A percentile compares a stretch with the other conserved stretches of the same genome.
Evolutionary conservation across 345 rosid species (phyloP).

Genomic region (Trapa bicornis): DNA sequence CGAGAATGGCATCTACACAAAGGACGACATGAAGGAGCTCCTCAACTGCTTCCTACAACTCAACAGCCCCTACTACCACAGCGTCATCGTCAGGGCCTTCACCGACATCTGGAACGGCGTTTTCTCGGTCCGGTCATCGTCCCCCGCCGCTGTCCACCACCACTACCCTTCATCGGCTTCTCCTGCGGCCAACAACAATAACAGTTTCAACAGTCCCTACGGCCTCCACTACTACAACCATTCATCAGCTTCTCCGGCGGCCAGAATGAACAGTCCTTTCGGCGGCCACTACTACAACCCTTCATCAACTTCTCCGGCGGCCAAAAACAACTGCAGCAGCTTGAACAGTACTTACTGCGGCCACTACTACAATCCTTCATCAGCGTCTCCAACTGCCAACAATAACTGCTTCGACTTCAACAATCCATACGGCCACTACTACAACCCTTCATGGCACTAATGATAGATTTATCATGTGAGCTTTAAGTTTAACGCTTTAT

Average conservation of each 20-base stretch:
- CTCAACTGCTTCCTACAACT: constrained; percentile 74
- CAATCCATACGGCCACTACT: not conserved
- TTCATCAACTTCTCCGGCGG: no score
- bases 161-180: not conserved
- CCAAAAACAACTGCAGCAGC: no score
- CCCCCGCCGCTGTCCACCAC: not conserved
- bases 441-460: constrained; percentile 5
- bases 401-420: no score
- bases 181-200: not conserved
- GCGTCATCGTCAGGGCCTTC: constrained; percentile 71
- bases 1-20: constrained; percentile 73
- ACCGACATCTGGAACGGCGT: constrained; percentile 93
- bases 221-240: not conserved
- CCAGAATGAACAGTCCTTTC: no score
- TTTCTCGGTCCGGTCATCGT: constrained; percentile 25
- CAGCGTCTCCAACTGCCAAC: no score
- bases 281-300: no score
- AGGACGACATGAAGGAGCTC: constrained; percentile 69
- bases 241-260: no score
- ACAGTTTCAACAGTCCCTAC: not conserved
- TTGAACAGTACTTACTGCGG: no score
- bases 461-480: not conserved
- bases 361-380: not conserved
- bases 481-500: no score
- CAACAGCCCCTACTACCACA: constrained; percentile 69